Evolutionary conservation across 257 asterid genomes (phyloP), one percentile per base, ranked within the genome.

Genomic region (Marsdenia floribunda): DNA sequence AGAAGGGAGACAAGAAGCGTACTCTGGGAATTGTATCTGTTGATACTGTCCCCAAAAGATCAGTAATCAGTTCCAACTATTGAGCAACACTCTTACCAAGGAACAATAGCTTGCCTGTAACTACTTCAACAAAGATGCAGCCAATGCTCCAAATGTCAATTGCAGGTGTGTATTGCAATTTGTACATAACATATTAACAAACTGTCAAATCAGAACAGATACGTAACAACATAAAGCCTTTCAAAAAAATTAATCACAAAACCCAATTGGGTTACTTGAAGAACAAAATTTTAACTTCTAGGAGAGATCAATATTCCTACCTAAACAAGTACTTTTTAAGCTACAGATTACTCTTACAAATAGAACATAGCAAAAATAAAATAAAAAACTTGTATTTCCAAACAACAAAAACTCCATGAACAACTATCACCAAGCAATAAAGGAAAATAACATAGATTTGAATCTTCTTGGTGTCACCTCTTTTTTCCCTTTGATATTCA

Each of bases 11-110:
- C 19, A 5, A 24, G 14, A 42, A 38, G 61, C 76, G n/a, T 89
- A 93, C 98, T 60, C 96, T 93, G 59, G 92, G 82, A 67, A 93
- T 79, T 8, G 91, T 89, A 72, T 93, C 98, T 69, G 85, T 82
- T 66, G 98, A 77, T 66, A 97, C 97, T 10, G 95, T 88, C 70
- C 98, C 98, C 47, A 93, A 89, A 82, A 91, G 87, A 89, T 93
- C 92, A 42, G 98, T 91, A 42, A 93, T 93, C 84, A 93, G 75
- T 68, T 93, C 97, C 87, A 93, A 86, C 82, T 93, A 96, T 86
- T 93, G 97, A 75, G 88, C 97, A 13, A 91, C 90, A 79, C 97
- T 93, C 84, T 93, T 93, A 58, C 98, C 97, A 5, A 95, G 98
- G 83, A 93, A 93, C 83, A 93, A 73, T n/a, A 97, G 98, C 79